phyloP scores from a whole-genome alignment of 2,329 filamentous ascomycete species.

The Aciculosporium take region DNA sequence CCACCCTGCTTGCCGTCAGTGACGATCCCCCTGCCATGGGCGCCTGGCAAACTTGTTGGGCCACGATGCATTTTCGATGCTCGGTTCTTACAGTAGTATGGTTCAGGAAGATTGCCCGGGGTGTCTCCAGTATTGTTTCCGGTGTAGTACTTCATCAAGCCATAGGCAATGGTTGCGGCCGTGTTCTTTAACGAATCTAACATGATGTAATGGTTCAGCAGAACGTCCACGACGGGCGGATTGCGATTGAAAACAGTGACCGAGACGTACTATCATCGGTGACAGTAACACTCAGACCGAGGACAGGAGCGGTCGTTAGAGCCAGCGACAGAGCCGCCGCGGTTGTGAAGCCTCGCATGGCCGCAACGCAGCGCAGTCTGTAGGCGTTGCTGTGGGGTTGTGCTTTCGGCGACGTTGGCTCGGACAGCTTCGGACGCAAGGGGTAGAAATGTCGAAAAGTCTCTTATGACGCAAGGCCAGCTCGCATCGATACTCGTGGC shows the following conservation, averaged over 20 bases:
- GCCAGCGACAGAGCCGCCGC: conserved; percentile 7
- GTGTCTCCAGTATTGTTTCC: conserved; percentile 45
- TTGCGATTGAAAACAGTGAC: background rate
- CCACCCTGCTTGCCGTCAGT: conserved; percentile 37
- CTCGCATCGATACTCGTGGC: background rate
- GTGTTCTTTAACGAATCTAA: conserved; percentile 36
- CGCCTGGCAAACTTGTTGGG: conserved; percentile 10
- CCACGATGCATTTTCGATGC: conserved; percentile 15
- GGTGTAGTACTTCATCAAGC: conserved; percentile 35
- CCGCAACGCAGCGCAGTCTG: background rate
- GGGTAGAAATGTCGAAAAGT: background rate
- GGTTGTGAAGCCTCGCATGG: conserved; percentile 2
- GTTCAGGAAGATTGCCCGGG: conserved; percentile 42
- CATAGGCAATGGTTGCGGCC: conserved; percentile 32
- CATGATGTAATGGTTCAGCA: background rate
- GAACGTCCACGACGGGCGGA: background rate
- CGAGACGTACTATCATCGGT: conserved; percentile 17
- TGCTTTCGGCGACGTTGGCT: background rate
- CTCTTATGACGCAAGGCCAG: background rate
- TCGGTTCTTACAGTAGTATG: conserved; percentile 43
- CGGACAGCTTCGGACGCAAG: background rate
- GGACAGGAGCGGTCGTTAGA: conserved; percentile 5
- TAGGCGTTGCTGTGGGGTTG: background rate
- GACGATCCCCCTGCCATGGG: background rate
- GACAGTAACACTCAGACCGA: conserved; percentile 19